Base-by-base conservation (phyloP, 306 rosid genomes). In the Elaeagnus macrophylla region DNA sequence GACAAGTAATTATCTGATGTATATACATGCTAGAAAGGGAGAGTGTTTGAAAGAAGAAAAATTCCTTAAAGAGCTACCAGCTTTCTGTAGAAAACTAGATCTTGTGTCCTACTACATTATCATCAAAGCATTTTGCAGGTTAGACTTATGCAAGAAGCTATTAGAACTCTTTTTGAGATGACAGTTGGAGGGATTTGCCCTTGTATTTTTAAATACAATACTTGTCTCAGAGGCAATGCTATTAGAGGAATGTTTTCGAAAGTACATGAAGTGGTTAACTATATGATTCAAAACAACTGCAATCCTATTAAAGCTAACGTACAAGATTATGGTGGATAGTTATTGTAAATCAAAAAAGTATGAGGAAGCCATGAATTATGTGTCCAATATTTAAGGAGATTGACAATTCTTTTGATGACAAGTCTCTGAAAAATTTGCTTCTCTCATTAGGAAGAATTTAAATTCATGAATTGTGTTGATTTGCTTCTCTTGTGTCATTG, bases 11-110 rank as follows among this genome's bases (percentile, higher is more conserved):
- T 69, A 82, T 82, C 68, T 91, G 78, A 84, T 87, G 79, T 84
- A 91, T 75, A 77, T 87, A 85, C 69, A 91, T 51, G 95, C 91
- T 7, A 77, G 87, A 52, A 75, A 70, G 19, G 95, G 93, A 16
- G 81, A 79, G 53, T 80, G 95, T 62, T 91, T 93, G 99, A 84
- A 87, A 77, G 96, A 95, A 51, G 83, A 91, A 73, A 89, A 91
- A 77, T 59, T 84, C 74, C 95, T 91, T 43, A 75, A 59, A 74
- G 83, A 70, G 40, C 69, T 91, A 36, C 68, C 69, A 68, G 69
- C 73, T 39, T 72, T 87, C 1, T 95, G 85, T 43, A 76, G 71
- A 60, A 81, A 63, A 57, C 95, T 96, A 2, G 99, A 18, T 15
- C 12, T n/a, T 43, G 1, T 44, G 7, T 44, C 96, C 37, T 91